Percentiles rank a stretch among this genome's conserved stretches.
phyloP scores from a whole-genome alignment of 805 yeast genomes.

The Komagataella pastoris region DNA sequence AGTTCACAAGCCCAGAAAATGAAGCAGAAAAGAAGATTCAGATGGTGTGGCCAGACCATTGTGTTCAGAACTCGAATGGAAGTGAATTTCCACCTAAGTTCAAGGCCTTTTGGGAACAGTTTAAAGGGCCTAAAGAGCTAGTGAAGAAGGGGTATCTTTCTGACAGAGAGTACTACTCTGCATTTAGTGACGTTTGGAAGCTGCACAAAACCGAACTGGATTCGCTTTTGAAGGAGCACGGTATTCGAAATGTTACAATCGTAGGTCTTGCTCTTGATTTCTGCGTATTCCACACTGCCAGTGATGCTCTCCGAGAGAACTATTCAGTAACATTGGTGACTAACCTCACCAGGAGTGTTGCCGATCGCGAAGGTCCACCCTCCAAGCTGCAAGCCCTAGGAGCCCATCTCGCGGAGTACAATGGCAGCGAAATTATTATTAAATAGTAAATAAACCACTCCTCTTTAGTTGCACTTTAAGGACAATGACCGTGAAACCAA shows the following conservation, averaged over 20 bases:
- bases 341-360: neutral
- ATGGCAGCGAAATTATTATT: neutral
- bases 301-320: conserved; percentile 23
- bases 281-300: conserved; percentile 71
- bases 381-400: neutral
- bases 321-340: neutral
- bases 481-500: conserved; percentile 28
- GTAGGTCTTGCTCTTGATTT: conserved; percentile 83
- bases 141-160: conserved; percentile 60
- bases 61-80: conserved; percentile 63
- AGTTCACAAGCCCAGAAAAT: conserved; percentile 36
- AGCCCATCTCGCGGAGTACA: neutral
- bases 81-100: conserved; percentile 46
- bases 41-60: conserved; percentile 84
- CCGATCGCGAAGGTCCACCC: neutral
- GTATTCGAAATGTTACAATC: conserved; percentile 47
- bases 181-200: conserved; percentile 73
- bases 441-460: too few species aligned
- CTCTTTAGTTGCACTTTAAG: neutral
- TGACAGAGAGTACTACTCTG: conserved; percentile 80
- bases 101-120: conserved; percentile 15
- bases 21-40: conserved; percentile 16
- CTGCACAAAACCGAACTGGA: conserved; percentile 56
- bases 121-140: conserved; percentile 23
- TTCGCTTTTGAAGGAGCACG: conserved; percentile 26